Evolutionary conservation across 2,329 filamentous ascomycete genomes (phyloP), one percentile per base, ranked within the genome.

Genomic region (Scedosporium boydii): DNA sequence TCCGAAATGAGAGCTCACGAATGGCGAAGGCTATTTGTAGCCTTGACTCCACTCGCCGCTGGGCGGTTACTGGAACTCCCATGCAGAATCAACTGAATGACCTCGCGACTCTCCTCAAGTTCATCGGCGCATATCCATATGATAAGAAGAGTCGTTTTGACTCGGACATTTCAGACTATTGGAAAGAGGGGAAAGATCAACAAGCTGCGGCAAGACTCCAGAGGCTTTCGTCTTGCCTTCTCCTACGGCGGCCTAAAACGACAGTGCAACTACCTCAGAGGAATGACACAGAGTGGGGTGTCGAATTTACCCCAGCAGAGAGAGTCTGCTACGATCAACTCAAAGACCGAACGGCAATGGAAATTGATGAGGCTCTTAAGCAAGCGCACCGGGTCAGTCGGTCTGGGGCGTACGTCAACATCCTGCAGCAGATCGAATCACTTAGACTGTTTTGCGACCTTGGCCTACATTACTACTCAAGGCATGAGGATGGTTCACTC

Each of bases 21-120:
- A 76, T 73, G 65, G 69, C 74, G 14, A 58, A 21, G 59, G 76
- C 77, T 1, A 67, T 76, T 0, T 78, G 72, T 38, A 69, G 69
- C 2, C 68, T 82, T 0, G 64, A 75, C 0, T 69, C 75, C 0
- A 64, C 65, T 16, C 69, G 68, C 2, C 72, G 79, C 5, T 82
- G 79, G 80, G 76, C 75, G 1, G 73, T 82, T 0, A 81, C 77
- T 0, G 79, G 79, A 0, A 82, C 80, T 0, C 79, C 80, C 0
- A 76, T 82, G 0, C 79, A 82, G 55, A 82, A 82, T 57, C 69
- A 69, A 0, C 69, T 80, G 0, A 67, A 67, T 1, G 80, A 82
- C 57, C 69, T 82, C 5, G 70, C 73, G 0, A 70, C 72, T 1
- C 69, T 81, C 0, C 67, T 82, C 1, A 74, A 73, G 27, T 82